Conservation (phyloP, 306 rosid genomes). For the Comarum palustre region DNA sequence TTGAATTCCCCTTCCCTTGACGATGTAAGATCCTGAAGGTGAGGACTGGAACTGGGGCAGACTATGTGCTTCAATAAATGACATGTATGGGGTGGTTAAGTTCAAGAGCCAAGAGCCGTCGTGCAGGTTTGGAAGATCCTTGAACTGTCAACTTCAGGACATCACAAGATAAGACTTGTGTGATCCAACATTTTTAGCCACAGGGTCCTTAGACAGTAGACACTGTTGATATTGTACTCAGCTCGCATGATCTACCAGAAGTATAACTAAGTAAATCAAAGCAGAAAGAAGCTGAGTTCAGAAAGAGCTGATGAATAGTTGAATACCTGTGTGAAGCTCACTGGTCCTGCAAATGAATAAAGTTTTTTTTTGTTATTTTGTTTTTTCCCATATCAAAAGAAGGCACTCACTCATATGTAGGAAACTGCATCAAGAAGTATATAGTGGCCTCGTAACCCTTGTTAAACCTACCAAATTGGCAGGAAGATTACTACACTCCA, state of each 20-base stretch:
- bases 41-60: neutral
- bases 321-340: neutral
- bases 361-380: no score
- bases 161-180: neutral
- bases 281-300: neutral
- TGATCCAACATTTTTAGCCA: neutral
- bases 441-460: no score
- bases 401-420: no score
- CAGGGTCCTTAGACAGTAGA: neutral
- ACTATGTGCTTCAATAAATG: neutral
- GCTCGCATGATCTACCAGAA: neutral
- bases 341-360: neutral
- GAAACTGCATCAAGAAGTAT: no score
- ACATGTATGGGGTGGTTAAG: neutral
- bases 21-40: neutral
- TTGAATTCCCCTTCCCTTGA: neutral
- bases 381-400: no score
- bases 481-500: no score
- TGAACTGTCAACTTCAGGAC: neutral
- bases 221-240: neutral
- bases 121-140: neutral
- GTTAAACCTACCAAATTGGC: no score
- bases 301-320: neutral
- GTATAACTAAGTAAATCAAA: neutral
- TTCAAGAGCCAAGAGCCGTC: neutral